Conservation (phyloP, 129 eudicot genomes). For the Logfia minima region DNA sequence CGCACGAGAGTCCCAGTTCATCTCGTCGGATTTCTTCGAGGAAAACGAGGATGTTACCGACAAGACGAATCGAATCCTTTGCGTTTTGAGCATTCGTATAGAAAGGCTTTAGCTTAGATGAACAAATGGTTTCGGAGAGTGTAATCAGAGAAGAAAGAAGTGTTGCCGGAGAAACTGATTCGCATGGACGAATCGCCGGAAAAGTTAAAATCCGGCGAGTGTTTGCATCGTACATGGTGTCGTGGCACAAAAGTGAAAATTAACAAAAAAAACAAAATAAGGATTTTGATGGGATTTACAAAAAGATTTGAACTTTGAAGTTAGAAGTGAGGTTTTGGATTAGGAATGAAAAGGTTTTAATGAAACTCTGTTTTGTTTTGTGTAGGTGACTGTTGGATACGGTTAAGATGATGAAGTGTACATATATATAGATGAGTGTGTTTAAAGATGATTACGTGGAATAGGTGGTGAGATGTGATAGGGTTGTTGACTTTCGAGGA, state of each 20-base stretch:
- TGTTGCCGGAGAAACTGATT: slow-evolving; percentile 48
- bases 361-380: not conserved
- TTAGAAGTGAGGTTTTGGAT: slow-evolving; percentile 24
- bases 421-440: slow-evolving; percentile 29
- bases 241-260: slow-evolving; percentile 27
- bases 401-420: not conserved
- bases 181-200: slow-evolving; percentile 86
- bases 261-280: not conserved
- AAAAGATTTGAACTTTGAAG: slow-evolving; percentile 14
- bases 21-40: slow-evolving; percentile 48
- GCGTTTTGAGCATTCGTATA: slow-evolving; percentile 51
- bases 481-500: slow-evolving; percentile 17
- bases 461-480: slow-evolving; percentile 36
- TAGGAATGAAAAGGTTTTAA: slow-evolving; percentile 16
- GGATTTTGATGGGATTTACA: slow-evolving; percentile 21
- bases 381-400: slow-evolving; percentile 10
- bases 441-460: slow-evolving; percentile 9
- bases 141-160: slow-evolving; percentile 60
- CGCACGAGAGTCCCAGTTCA: not conserved
- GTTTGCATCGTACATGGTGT: slow-evolving; percentile 39
- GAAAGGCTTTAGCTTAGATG: slow-evolving; percentile 40
- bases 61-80: slow-evolving; percentile 39
- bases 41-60: slow-evolving; percentile 39
- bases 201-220: slow-evolving; percentile 75
- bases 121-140: slow-evolving; percentile 42